Evolutionary conservation across 208 protist genomes (phyloP).

Genomic region (Trypanosoma brucei): DNA sequence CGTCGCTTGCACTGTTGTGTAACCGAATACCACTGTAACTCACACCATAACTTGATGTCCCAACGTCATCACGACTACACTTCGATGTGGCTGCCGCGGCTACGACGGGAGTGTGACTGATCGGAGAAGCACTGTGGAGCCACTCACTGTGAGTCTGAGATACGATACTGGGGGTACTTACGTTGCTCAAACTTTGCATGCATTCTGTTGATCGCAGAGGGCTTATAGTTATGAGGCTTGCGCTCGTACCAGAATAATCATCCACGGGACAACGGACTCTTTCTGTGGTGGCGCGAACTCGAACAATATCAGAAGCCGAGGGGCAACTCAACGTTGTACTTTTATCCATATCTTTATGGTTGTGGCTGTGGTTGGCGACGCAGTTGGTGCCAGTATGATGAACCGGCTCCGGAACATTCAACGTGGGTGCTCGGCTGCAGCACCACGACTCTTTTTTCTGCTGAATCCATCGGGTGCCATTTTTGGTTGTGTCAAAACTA

Average conservation of each 20-base stretch:
- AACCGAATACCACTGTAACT: constrained; percentile 17
- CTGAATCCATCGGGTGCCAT: too few species aligned
- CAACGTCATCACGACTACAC: constrained; percentile 11
- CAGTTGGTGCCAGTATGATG: too few species aligned
- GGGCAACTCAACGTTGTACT: too few species aligned
- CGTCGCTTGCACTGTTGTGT: constrained; percentile 6
- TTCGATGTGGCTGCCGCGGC: constrained; percentile 2
- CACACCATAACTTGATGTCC: constrained; percentile 19
- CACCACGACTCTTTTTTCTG: too few species aligned
- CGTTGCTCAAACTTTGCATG: constrained; percentile 1
- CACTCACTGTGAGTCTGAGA: constrained; percentile 7
- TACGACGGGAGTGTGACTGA: neutral
- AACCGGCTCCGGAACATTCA: too few species aligned
- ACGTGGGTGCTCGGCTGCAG: too few species aligned
- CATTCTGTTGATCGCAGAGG: constrained; percentile 14
- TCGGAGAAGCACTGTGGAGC: neutral
- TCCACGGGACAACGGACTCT: neutral
- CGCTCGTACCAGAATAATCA: constrained; percentile 4
- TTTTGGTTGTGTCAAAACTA: neutral
- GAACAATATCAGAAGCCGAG: neutral
- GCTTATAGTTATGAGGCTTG: constrained; percentile 20
- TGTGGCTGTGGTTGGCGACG: too few species aligned
- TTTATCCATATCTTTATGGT: too few species aligned
- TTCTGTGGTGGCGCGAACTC: neutral
- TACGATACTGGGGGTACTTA: constrained; percentile 5